phyloP scores from a whole-genome alignment of 306 rosid species.

The Fagus crenata region DNA sequence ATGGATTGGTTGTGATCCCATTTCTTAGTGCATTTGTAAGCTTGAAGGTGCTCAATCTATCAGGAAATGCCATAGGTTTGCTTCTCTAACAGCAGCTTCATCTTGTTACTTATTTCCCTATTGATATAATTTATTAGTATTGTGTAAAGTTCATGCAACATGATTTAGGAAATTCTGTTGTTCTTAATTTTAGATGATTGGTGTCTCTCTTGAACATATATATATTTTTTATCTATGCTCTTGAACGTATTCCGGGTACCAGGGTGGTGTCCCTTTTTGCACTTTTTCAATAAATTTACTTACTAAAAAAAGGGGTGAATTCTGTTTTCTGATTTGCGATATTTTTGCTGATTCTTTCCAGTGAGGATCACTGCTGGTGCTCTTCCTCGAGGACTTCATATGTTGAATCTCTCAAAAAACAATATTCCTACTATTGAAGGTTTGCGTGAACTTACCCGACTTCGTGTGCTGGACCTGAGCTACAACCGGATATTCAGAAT shows the following conservation, averaged over 20 bases:
- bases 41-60: slow-evolving; percentile 77
- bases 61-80: slow-evolving; percentile 86
- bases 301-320: not conserved
- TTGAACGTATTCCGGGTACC: no score
- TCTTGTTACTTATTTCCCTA: slow-evolving; percentile 5
- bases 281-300: no score
- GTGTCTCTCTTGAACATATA: no score
- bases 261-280: no score
- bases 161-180: not conserved
- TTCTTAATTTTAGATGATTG: slow-evolving; percentile 2
- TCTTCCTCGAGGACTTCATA: slow-evolving; percentile 93
- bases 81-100: slow-evolving; percentile 25
- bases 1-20: slow-evolving; percentile 87
- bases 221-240: no score
- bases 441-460: slow-evolving; percentile 87
- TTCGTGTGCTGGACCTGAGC: slow-evolving; percentile 84
- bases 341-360: slow-evolving; percentile 39
- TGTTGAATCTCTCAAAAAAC: slow-evolving; percentile 83
- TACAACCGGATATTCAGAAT: slow-evolving; percentile 79
- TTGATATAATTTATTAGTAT: slow-evolving; percentile 13
- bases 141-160: slow-evolving; percentile 10
- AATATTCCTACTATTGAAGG: slow-evolving; percentile 76
- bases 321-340: slow-evolving; percentile 5
- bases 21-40: slow-evolving; percentile 78
- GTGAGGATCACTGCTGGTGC: slow-evolving; percentile 81